Percentiles rank a stretch among this genome's conserved stretches.
Conservation (phyloP, 2,329 filamentous ascomycete species). For the Ophiocordyceps sinensis region DNA sequence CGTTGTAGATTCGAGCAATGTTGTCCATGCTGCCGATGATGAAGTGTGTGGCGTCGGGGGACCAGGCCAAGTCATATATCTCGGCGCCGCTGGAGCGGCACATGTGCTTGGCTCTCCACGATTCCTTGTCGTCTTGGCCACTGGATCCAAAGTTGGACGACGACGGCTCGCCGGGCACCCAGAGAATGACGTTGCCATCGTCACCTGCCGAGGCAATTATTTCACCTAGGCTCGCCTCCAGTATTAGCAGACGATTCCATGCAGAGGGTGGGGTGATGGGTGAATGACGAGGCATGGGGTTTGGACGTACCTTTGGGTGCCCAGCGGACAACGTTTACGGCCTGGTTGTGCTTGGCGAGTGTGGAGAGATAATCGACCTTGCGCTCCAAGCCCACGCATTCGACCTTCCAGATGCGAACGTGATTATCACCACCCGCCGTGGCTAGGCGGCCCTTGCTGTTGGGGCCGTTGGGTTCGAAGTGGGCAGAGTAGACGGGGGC, state of each 20-base stretch:
- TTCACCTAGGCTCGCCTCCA: conserved; percentile 47
- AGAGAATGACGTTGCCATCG: conserved; percentile 91
- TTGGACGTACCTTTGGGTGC: conserved; percentile 66
- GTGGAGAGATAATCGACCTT: conserved; percentile 88
- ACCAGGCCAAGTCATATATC: conserved; percentile 98
- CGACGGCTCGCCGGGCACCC: conserved; percentile 75
- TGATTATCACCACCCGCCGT: conserved; percentile 95
- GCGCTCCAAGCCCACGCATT: conserved; percentile 68
- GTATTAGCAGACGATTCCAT: conserved; percentile 3
- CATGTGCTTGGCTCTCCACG: conserved; percentile 96
- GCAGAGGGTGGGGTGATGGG: neutral
- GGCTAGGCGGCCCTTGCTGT: conserved; percentile 69
- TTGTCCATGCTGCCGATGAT: conserved; percentile 99
- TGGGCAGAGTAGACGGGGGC: conserved; percentile 94
- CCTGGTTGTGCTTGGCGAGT: conserved; percentile 84
- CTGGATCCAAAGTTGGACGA: conserved; percentile 66
- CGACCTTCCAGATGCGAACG: conserved; percentile 88
- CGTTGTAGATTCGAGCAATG: conserved; percentile 91
- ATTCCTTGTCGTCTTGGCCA: conserved; percentile 81
- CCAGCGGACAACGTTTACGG: conserved; percentile 96
- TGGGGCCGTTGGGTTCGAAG: conserved; percentile 63
- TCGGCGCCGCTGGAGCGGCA: conserved; percentile 88
- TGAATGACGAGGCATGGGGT: neutral
- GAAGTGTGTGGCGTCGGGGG: conserved; percentile 89
- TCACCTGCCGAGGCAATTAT: conserved; percentile 89